Conservation (phyloP, 2,329 filamentous ascomycete species). For the Alternaria triticina region DNA sequence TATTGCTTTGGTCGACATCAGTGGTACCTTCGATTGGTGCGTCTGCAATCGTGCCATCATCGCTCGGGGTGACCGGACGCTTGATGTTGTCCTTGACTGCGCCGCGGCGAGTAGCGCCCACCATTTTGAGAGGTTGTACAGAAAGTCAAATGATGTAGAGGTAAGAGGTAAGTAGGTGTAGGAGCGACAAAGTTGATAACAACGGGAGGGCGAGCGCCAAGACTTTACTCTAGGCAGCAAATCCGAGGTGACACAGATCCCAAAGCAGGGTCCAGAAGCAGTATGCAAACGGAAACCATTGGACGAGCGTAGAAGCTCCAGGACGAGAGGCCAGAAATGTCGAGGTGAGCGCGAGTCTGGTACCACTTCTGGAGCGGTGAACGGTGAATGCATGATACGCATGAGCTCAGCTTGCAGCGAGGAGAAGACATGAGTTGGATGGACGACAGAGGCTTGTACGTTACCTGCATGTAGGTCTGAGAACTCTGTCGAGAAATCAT, state of each 20-base stretch:
- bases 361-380: background rate
- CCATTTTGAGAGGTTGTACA: constrained; percentile 4
- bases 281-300: background rate
- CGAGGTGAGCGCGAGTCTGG: background rate
- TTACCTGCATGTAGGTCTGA: background rate
- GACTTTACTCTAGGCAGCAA: background rate
- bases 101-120: background rate
- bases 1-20: background rate
- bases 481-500: background rate
- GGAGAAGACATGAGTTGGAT: background rate
- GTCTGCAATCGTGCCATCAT: constrained; percentile 4
- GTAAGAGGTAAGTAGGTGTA: background rate
- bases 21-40: background rate
- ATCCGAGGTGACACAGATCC: background rate
- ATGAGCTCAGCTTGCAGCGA: background rate
- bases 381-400: background rate
- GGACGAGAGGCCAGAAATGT: background rate
- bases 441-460: background rate
- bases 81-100: rapidly evolving
- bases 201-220: background rate
- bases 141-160: background rate
- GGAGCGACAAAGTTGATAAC: background rate
- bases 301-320: background rate
- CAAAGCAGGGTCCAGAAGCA: background rate
- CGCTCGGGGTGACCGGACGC: background rate